phyloP scores from a whole-genome alignment of 192 early-diverging fungal species.

The Pilobolus umbonatus region DNA sequence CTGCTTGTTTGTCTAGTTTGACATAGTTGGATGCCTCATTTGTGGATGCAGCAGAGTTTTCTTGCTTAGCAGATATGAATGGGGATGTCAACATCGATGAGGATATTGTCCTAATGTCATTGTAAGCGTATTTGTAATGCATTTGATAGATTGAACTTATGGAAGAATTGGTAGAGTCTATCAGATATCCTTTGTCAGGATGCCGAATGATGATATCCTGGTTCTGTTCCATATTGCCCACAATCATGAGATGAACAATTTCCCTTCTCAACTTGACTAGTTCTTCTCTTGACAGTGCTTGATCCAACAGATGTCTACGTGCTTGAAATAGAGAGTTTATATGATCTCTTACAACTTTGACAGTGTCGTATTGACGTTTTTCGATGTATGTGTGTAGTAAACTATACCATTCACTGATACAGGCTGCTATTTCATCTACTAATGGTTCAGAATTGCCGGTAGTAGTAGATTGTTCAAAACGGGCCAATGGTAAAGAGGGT shows the following conservation, averaged over 20 bases:
- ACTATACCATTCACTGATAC: slow-evolving; percentile 57
- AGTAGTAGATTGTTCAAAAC: slow-evolving; percentile 46
- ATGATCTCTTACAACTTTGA: slow-evolving; percentile 46
- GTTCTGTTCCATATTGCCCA: slow-evolving; percentile 49
- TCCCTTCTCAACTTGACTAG: slow-evolving; percentile 45
- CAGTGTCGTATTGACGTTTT: slow-evolving; percentile 48
- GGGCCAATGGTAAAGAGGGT: slow-evolving; percentile 37
- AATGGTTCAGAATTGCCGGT: slow-evolving; percentile 54
- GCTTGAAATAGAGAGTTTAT: slow-evolving; percentile 58
- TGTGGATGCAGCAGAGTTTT: not conserved
- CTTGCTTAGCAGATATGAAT: not conserved
- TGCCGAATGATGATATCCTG: slow-evolving; percentile 57
- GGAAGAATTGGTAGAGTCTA: slow-evolving; percentile 51
- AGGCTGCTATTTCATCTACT: slow-evolving; percentile 62
- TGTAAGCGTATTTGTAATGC: slow-evolving; percentile 37
- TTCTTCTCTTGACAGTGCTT: slow-evolving; percentile 58
- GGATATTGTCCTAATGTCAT: too few relatives aligned
- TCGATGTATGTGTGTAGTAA: slow-evolving; percentile 47
- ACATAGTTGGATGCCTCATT: not conserved
- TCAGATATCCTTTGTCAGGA: slow-evolving; percentile 49
- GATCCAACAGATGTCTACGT: slow-evolving; percentile 52
- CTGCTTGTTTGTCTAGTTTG: not conserved
- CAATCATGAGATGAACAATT: slow-evolving; percentile 51
- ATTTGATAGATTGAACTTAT: slow-evolving; percentile 54
- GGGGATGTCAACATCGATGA: not conserved